Evolutionary conservation across 768 basidiomycete species (phyloP), one percentile per base, ranked within the genome.

Genomic region (Floccularia luteovirens): DNA sequence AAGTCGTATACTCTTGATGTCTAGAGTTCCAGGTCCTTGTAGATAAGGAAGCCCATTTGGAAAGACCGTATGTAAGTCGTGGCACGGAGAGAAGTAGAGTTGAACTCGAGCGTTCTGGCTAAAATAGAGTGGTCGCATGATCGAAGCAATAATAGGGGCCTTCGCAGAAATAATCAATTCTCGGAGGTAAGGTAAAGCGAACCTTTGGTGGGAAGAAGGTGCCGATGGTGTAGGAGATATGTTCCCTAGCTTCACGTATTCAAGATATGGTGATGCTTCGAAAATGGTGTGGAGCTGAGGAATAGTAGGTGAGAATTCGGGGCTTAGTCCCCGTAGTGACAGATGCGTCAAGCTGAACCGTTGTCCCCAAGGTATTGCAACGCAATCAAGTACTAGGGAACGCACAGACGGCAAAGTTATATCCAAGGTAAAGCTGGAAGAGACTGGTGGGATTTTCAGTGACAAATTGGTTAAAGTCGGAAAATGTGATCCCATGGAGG

Each of bases 281-380:
- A 67, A 55, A 16, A 70, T 55, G n/a, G 45, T 34, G 23, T 54
- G 53, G 4, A 70, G 47, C 38, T 66, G 57, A 13, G 47, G 27
- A 13, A 63, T 37, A 2, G 66, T 57, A 13, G 65, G 67, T 5
- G 56, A 60, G 30, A 50, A 51, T 2, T 56, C 54, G 5, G 54
- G 39, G 24, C 42, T 42, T 7, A 66, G 54, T 0, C 61, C 56
- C 25, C 61, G 58, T 8, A 70, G 48, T 11, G 57, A 55, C 12
- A 70, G 54, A 35, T 60, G 50, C 14, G 56, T 56, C 24, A 70
- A 54, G 25, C 53, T 47, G 0, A 39, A 31, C 43, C 60, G 65
- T 12, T 46, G 44, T n/a, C 59, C 44, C 64, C 64, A 68, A 5
- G 41, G 51, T 1, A 69, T 44, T 0, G 62, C 51, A 17, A 68